Evolutionary conservation across 2,329 filamentous ascomycete genomes (phyloP), one percentile per base, ranked within the genome.

Genomic region (Orbilia quercus): DNA sequence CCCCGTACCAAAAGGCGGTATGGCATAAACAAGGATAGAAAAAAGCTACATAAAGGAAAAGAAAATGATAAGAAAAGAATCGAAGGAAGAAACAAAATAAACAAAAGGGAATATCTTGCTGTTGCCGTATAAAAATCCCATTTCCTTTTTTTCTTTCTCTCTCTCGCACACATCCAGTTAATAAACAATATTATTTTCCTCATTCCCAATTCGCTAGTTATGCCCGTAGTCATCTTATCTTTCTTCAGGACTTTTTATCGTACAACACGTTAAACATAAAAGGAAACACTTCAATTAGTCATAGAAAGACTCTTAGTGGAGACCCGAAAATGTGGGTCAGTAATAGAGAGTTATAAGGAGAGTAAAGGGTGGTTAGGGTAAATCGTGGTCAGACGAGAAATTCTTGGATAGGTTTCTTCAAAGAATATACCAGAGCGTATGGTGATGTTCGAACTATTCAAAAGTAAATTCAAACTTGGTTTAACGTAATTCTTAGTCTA

Each of bases 221-320:
- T 73, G 60, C 60, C 53, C 42, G 25, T 67, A 42, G 23, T 51
- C 50, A 67, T 65, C 60, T 60, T 72, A 57, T 66, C 60, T 66
- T 73, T 66, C 60, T 73, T 65, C 69, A 66, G 69, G 69, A 73
- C 69, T 73, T 73, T 73, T 73, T 73, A 73, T 73, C 69, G 69
- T 73, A 73, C 69, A 73, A 73, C 69, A 73, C 69, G 60, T 73
- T 59, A 23, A 58, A 59, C 47, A 47, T 36, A 64, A 42, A 58
- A 38, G 59, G 47, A 57, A 44, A 47, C 48, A 28, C 6, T n/a
- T 20, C 6, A 22, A 20, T 38, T 16, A 60, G n/a, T 5, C 16
- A 42, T 47, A 25, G 25, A 23, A 44, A 42, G 36, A 40, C n/a
- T 28, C 44, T 14, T 53, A 18, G 48, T 31, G 50, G 20, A 42